Conservation (phyloP, 495 filamentous ascomycete genomes). For the Trichodelitschia bisporula region DNA sequence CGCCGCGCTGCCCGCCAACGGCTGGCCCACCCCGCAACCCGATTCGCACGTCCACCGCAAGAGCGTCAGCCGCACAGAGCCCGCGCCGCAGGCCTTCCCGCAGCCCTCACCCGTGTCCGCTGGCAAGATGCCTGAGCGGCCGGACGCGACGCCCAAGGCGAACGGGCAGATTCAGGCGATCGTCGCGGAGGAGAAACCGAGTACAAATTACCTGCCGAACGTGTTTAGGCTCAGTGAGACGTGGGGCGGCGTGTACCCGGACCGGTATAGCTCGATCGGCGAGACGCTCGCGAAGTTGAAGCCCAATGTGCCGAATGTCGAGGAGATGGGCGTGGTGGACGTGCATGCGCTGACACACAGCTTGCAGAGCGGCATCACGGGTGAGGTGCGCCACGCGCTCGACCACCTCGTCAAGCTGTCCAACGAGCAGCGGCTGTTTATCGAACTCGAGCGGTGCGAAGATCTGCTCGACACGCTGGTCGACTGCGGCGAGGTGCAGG, state of each 20-base stretch:
- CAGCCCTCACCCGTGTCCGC: constrained; percentile 8
- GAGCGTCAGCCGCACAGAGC: constrained; percentile 2
- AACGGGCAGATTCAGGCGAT: too few relatives aligned
- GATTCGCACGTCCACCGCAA: constrained; percentile 4
- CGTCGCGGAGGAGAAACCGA: constrained; percentile 8
- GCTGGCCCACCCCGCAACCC: constrained; percentile 7
- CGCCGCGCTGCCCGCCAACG: constrained; percentile 5
- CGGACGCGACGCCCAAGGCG: constrained; percentile 3
- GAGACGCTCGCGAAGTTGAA: constrained; percentile 19
- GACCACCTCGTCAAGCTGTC: constrained; percentile 60
- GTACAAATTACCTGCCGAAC: constrained; percentile 8
- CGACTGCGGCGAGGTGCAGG: constrained; percentile 74
- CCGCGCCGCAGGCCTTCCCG: constrained; percentile 26
- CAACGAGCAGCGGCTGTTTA: constrained; percentile 25
- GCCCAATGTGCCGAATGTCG: constrained; percentile 47
- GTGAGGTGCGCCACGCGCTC: constrained; percentile 66
- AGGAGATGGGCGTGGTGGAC: constrained; percentile 68
- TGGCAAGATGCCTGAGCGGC: constrained; percentile 1
- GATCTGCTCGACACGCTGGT: constrained; percentile 71
- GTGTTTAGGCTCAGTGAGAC: constrained; percentile 2
- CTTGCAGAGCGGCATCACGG: constrained; percentile 74
- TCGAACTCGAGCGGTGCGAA: constrained; percentile 53
- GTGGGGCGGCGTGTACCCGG: constrained; percentile 9
- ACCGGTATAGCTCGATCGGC: constrained; percentile 4
- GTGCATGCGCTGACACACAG: constrained; percentile 79